Base-by-base conservation (phyloP, 805 yeast genomes). In the Myxozyma neglecta region DNA sequence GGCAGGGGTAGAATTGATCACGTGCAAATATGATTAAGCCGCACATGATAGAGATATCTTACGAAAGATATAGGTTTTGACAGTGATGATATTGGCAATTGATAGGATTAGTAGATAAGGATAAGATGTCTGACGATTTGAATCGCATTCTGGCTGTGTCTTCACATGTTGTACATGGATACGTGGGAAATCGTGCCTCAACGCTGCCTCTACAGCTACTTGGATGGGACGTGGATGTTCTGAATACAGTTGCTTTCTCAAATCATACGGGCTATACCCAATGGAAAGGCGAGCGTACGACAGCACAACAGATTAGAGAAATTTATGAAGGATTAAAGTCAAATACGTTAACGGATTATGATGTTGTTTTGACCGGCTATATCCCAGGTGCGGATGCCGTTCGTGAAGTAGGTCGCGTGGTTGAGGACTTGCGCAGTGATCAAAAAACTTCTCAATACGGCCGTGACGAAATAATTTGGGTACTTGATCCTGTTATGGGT, bases 111-210 rank as follows among this genome's bases (percentile, higher is more conserved):
- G 29, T 3, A 24, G 29, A 24, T 24, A 24, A 24, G 29, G 29
- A 24, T 24, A 24, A 24, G 24, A 48, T 47, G 48, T 13, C 48
- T 11, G 59, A 56, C 44, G 55, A 37, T 29, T 40, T 40, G 18
- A 59, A 69, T 53, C 72, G 74, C 47, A 71, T 80, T 5, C 78
- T 88, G 1, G 81, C 89, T 2, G 79, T 91, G 9, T 93, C 90
- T 68, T 90, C 97, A 3, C 97, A 94, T 73, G 98, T 94, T 1
- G 91, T 85, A 1, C 98, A 93, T 72, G 99, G 99, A 1, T 88
- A 90, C 70, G 99, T 94, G 1, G 99, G 99, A 1, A 91, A 91
- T 73, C 83, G 86, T 60, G 96, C 97, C 0, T 89, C 94, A 0
- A 88, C 93, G 1, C 89, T 94, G 71, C 97, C 98, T 0, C 76